phyloP scores from a whole-genome alignment of 768 basidiomycete genomes.

The Hygrophorus russula region DNA sequence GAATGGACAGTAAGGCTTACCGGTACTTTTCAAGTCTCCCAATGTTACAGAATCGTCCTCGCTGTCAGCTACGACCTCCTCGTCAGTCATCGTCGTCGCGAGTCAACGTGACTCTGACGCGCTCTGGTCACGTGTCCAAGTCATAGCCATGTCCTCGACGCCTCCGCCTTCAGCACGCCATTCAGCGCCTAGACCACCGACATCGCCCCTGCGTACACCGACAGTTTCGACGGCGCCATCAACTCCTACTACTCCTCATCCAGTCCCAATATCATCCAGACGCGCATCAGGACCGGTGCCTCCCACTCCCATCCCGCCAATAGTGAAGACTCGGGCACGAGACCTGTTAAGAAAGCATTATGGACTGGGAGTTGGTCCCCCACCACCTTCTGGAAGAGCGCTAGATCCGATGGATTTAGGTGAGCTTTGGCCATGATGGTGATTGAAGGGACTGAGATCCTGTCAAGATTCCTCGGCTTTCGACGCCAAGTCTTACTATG shows the following conservation, averaged over 20 bases:
- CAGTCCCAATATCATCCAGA: background rate
- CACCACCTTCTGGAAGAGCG: constrained; percentile 44
- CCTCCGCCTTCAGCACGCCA: constrained; percentile 15
- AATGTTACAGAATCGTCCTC: constrained; percentile 28
- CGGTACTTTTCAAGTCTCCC: background rate
- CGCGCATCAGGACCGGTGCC: background rate
- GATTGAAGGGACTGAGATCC: background rate
- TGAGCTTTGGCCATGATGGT: constrained; percentile 16
- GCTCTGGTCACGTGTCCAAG: background rate
- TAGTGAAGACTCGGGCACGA: constrained; percentile 49
- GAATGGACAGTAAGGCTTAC: background rate
- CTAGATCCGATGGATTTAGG: constrained; percentile 80
- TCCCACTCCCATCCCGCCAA: constrained; percentile 19
- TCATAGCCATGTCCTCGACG: constrained; percentile 8
- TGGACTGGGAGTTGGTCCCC: constrained; percentile 69
- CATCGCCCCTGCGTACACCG: constrained; percentile 34
- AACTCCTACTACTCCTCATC: constrained; percentile 8
- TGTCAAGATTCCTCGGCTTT: constrained; percentile 60
- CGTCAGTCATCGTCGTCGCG: constrained; percentile 6
- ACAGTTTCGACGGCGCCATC: constrained; percentile 19
- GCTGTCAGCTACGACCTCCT: constrained; percentile 42
- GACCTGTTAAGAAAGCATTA: constrained; percentile 82
- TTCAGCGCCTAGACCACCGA: constrained; percentile 21
- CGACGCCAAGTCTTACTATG: constrained; percentile 76
- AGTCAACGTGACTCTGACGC: background rate